These are phyloP conservation scores for Neurospora crassa DNA, from an alignment of 2,329 filamentous ascomycete species.

Conservation along the genomic window DNA sequence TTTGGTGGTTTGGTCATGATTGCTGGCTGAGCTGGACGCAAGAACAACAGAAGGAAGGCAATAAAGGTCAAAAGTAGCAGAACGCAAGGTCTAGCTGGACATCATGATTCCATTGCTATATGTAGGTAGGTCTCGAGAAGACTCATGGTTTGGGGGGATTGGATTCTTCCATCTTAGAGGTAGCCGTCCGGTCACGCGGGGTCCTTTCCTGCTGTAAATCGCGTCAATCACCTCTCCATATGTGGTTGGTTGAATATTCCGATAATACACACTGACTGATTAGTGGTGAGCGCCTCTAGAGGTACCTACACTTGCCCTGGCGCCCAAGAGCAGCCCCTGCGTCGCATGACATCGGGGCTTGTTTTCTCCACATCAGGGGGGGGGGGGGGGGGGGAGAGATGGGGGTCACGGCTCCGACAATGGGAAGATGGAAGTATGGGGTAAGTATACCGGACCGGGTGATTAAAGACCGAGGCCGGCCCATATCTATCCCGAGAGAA, in stretches of 20 bases:
- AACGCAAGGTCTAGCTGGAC: background rate
- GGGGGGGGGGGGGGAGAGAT: background rate
- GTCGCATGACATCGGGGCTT: background rate
- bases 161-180: background rate
- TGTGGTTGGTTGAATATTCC: background rate
- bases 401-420: background rate
- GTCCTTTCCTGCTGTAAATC: background rate
- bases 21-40: background rate
- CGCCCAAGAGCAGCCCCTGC: background rate
- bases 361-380: background rate
- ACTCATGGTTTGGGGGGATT: background rate
- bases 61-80: background rate
- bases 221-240: background rate
- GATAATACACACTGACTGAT: background rate
- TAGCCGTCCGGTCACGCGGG: background rate
- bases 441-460: background rate
- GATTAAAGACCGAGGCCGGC: background rate
- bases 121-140: background rate
- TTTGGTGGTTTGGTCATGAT: constrained; percentile 15
- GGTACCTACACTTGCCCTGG: background rate
- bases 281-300: background rate
- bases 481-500: background rate
- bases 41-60: background rate
- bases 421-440: background rate
- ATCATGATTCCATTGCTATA: background rate